phyloP scores from a whole-genome alignment of 768 basidiomycete species.

The Mycena metata region DNA sequence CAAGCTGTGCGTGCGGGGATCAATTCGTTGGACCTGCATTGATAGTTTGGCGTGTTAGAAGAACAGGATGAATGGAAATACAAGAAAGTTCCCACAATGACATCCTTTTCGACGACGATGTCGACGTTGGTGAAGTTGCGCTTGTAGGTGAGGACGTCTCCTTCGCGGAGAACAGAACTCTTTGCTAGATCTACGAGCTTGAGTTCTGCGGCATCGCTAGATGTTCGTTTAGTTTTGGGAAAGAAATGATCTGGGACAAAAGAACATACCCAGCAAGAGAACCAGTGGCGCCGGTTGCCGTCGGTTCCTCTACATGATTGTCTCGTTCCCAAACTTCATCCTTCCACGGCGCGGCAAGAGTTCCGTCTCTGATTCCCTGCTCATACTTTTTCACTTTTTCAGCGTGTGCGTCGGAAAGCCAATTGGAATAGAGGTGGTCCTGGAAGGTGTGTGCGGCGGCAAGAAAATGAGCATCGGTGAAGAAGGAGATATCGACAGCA shows the following conservation, averaged over 20 bases:
- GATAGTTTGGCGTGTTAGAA: conserved; percentile 7
- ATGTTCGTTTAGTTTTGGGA: not conserved
- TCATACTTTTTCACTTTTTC: conserved; percentile 59
- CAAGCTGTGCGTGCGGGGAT: conserved; percentile 56
- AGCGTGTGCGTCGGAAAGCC: conserved; percentile 60
- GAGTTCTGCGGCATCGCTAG: conserved; percentile 58
- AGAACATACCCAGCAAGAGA: conserved; percentile 49
- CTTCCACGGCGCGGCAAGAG: conserved; percentile 70
- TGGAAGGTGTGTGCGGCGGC: conserved; percentile 70
- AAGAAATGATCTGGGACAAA: not conserved
- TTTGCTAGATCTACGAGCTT: conserved; percentile 61
- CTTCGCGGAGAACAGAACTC: conserved; percentile 59
- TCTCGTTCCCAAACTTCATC: conserved; percentile 71
- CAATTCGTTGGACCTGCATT: conserved; percentile 60
- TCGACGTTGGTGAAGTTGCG: conserved; percentile 59
- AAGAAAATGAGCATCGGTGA: conserved; percentile 67
- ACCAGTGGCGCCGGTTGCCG: not conserved
- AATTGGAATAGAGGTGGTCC: conserved; percentile 69
- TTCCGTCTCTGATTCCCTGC: conserved; percentile 59
- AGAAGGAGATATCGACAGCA: conserved; percentile 53
- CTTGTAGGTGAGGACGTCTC: conserved; percentile 68
- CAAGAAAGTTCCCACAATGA: conserved; percentile 55
- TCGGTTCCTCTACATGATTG: conserved; percentile 44
- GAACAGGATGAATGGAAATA: not conserved
- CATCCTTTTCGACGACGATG: conserved; percentile 67